Base-by-base conservation (phyloP, 2,329 filamentous ascomycete species). In the Fusarium sp. region DNA sequence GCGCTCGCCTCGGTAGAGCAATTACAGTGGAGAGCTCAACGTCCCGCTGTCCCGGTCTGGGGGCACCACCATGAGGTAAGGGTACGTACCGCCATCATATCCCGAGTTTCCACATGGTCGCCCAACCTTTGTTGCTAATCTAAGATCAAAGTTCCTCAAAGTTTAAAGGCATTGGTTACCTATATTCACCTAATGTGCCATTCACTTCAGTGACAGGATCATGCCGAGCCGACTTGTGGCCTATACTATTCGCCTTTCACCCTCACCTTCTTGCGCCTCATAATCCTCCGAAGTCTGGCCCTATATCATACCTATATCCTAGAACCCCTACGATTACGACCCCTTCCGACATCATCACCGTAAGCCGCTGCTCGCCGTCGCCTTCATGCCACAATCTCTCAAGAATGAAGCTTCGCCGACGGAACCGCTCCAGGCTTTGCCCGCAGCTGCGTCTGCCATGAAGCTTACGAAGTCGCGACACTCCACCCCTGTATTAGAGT, bases 351-450 rank as follows among this genome's bases (percentile, higher is more conserved):
- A 64, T 62, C 56, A 60, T 63, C 58, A 58, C 33, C 65, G 25
- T 36, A 71, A 70, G 45, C 50, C 58, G 54, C 63, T 52, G 33
- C 53, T 53, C 56, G 59, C 71, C 74, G 72, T 76, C 80, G 81
- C 78, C 82, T 89, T 86, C 84, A 93, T 93, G 91, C 90, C 90
- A 88, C 87, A 90, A 82, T 84, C 88, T 80, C 85, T 88, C 80
- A 85, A 92, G 89, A 89, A 86, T 84, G 84, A 87, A 78, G 62
- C 54, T 53, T 83, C 88, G 80, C 86, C 89, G 77, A 85, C 89
- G 83, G 88, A 91, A 82, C 89, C 91, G 80, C 88, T 92, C 82
- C 90, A 91, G 81, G 88, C 91, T 77, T 87, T 92, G 81, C 91
- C 92, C 78, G 84, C 90, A 79, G 90, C 91, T 74, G 87, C 90